Conservation (phyloP, 1,284 basidiomycete species). For the Trametes versicolor region DNA sequence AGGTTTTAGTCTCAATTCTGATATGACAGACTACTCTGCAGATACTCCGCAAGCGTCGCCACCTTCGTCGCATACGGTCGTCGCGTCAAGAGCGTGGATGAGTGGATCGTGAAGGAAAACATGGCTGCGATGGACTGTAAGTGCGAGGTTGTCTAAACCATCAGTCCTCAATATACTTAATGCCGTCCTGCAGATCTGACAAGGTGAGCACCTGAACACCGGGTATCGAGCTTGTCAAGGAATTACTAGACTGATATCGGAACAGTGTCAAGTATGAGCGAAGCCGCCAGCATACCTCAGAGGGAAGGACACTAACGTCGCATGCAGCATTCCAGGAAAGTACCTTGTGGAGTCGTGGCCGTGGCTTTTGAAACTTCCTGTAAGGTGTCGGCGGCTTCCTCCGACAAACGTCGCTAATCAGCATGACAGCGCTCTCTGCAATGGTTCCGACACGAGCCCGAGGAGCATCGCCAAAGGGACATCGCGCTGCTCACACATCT, state of each 20-base stretch:
- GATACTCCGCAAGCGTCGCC: conserved; percentile 58
- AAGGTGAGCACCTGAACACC: conserved; percentile 40
- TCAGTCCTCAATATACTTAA: not conserved
- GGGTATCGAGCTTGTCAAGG: no score
- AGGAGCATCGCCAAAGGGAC: conserved; percentile 52
- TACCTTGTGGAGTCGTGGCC: conserved; percentile 62
- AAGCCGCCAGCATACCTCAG: not conserved
- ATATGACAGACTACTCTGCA: conserved; percentile 20
- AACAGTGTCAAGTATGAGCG: conserved; percentile 48
- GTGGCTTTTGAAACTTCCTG: conserved; percentile 58
- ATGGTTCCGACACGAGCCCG: conserved; percentile 57
- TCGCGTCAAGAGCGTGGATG: conserved; percentile 55
- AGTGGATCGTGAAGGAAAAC: conserved; percentile 58
- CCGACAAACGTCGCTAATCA: conserved; percentile 2
- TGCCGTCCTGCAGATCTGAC: conserved; percentile 34
- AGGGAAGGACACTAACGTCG: not conserved
- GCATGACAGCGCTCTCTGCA: conserved; percentile 47
- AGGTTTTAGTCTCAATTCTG: no score
- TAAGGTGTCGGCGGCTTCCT: conserved; percentile 24
- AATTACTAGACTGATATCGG: not conserved
- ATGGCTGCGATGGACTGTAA: conserved; percentile 54
- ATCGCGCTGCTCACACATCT: conserved; percentile 54
- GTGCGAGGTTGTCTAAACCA: conserved; percentile 17
- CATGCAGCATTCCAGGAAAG: conserved; percentile 59
- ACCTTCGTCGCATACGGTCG: conserved; percentile 58